Percentiles rank a stretch among this genome's conserved stretches.
phyloP scores from a whole-genome alignment of 83 land plant genomes.

The Diphasiastrum complanatum region DNA sequence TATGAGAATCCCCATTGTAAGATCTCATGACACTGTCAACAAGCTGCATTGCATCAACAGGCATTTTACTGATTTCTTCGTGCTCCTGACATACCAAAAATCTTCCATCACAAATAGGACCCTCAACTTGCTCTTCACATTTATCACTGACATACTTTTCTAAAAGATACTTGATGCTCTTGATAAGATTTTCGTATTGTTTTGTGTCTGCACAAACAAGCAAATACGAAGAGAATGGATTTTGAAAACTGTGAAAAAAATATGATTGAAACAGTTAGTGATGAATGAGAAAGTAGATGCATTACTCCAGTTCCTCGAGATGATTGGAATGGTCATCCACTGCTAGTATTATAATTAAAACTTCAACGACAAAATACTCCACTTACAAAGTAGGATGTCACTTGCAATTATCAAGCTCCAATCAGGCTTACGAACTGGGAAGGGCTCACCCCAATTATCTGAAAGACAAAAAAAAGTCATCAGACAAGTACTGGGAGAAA shows the following conservation, averaged over 20 bases:
- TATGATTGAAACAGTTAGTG: too few species aligned
- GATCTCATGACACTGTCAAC: constrained; percentile 3
- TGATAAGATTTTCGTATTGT: constrained; percentile 82
- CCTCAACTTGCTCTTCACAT: too few species aligned
- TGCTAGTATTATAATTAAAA: constrained; percentile 3
- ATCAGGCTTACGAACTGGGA: constrained; percentile 50
- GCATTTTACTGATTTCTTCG: constrained; percentile 25
- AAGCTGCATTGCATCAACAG: constrained; percentile 19
- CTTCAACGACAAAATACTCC: neutral
- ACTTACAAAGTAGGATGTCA: constrained; percentile 90
- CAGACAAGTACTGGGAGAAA: neutral
- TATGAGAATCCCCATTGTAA: neutral
- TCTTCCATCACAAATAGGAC: too few species aligned
- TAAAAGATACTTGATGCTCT: constrained; percentile 61
- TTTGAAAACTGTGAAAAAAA: too few species aligned
- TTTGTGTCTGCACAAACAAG: constrained; percentile 63
- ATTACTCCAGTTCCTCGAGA: too few species aligned
- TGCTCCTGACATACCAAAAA: too few species aligned
- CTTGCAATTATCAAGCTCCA: constrained; percentile 95
- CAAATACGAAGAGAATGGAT: neutral
- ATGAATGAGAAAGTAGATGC: too few species aligned
- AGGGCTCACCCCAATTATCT: constrained; percentile 93
- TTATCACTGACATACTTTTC: constrained; percentile 4
- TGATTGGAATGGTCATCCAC: too few species aligned
- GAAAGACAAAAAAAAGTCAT: constrained; percentile 17